Evolutionary conservation across 176 grass and related monocot genomes (phyloP).

Genomic region (Oryza officinalis): DNA sequence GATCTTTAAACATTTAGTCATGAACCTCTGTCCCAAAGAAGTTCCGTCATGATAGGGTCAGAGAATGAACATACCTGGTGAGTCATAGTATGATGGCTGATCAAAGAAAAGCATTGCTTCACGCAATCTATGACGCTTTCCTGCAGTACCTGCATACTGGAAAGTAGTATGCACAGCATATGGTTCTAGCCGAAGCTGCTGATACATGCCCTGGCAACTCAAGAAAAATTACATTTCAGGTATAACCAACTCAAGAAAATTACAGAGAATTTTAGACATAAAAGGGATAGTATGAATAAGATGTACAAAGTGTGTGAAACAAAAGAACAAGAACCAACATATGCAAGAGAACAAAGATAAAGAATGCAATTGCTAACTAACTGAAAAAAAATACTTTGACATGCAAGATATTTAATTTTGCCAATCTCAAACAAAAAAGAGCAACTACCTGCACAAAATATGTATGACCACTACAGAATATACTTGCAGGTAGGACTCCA

Average conservation of each 20-base stretch:
- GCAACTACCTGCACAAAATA: constrained; percentile 91
- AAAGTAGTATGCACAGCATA: constrained; percentile 99
- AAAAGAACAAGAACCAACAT: constrained; percentile 12
- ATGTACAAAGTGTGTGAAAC: neutral
- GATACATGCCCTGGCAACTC: constrained; percentile 67
- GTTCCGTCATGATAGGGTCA: neutral
- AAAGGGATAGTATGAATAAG: neutral
- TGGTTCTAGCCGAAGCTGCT: constrained; percentile 87
- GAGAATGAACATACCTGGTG: constrained; percentile 59
- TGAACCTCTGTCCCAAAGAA: neutral
- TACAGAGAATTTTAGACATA: constrained; percentile 3
- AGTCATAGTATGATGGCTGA: constrained; percentile 75
- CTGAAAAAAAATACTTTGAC: neutral
- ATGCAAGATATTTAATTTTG: constrained; percentile 16
- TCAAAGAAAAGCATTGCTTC: constrained; percentile 95
- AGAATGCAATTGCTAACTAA: neutral
- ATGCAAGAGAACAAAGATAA: neutral
- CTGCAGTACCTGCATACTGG: constrained; percentile 93
- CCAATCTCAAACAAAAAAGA: constrained; percentile 28
- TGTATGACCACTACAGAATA: constrained; percentile 98
- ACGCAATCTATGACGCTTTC: constrained; percentile 93
- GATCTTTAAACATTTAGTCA: constrained; percentile 2
- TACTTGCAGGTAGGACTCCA: constrained; percentile 92
- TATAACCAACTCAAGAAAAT: constrained; percentile 34
- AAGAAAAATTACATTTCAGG: constrained; percentile 19